phyloP scores from a whole-genome alignment of 2,329 filamentous ascomycete species.

The Diatrype stigma region DNA sequence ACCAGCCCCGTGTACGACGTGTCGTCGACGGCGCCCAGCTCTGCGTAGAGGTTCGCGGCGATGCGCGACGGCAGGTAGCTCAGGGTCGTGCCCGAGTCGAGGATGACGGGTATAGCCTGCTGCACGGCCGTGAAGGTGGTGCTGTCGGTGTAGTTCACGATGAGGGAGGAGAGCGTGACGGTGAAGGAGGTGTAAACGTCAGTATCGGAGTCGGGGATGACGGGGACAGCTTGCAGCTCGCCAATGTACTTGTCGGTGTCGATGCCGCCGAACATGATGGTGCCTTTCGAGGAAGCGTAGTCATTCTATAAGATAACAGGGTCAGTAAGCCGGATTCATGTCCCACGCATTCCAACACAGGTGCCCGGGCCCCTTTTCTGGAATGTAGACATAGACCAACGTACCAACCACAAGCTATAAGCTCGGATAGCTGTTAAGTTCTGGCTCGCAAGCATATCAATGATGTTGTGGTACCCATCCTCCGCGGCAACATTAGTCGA shows the following conservation, averaged over 20 bases:
- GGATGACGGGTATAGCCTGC: constrained; percentile 44
- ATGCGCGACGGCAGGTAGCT: constrained; percentile 56
- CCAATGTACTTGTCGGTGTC: constrained; percentile 64
- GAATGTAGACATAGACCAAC: constrained; percentile 10
- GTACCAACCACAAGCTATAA: constrained; percentile 63
- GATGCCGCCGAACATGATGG: constrained; percentile 65
- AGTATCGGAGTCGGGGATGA: constrained; percentile 42
- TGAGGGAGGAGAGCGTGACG: constrained; percentile 31
- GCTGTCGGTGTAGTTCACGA: constrained; percentile 32
- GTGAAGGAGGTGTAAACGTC: constrained; percentile 37
- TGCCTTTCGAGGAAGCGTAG: constrained; percentile 53
- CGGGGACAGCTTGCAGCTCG: constrained; percentile 49
- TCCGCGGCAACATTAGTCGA: constrained; percentile 43
- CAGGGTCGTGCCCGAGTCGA: constrained; percentile 65
- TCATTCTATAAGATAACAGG: constrained; percentile 36
- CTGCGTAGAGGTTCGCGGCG: constrained; percentile 32
- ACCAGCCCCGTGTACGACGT: constrained; percentile 29
- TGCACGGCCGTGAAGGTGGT: constrained; percentile 24
- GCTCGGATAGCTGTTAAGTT: constrained; percentile 58
- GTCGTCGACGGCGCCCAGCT: constrained; percentile 37
- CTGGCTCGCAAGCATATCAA: constrained; percentile 60
- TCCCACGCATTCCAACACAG: too few species aligned
- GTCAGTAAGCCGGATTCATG: constrained; percentile 10
- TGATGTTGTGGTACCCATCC: constrained; percentile 51
- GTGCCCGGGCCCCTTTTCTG: neutral